These are phyloP conservation scores for Aquilaria yunnanensis DNA, from an alignment of 345 rosid species.

Conservation along the genomic window DNA sequence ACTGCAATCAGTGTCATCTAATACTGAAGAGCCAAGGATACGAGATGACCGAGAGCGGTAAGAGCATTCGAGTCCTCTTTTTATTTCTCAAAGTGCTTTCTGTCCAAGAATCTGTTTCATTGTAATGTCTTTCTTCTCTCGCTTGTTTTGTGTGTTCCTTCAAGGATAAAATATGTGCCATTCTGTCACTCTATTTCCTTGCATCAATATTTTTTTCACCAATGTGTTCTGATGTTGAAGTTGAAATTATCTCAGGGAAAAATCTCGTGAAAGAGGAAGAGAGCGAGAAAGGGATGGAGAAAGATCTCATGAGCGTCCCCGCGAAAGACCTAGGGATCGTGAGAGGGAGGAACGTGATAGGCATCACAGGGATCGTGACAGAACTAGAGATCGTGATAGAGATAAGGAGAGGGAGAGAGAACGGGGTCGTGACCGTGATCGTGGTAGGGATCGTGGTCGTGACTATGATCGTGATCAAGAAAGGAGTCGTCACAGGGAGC, in stretches of 20 bases:
- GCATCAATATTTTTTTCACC: background rate
- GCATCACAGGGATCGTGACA: slow-evolving; percentile 74
- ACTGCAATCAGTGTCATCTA: slow-evolving; percentile 46
- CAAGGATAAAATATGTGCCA: background rate
- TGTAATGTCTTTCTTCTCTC: too few species aligned
- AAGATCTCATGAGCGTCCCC: slow-evolving; percentile 70
- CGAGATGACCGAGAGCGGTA: slow-evolving; percentile 85
- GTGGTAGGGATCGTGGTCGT: slow-evolving; percentile 35
- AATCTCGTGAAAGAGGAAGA: slow-evolving; percentile 78
- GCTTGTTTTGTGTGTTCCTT: too few species aligned
- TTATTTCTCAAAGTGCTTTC: background rate
- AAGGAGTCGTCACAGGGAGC: slow-evolving; percentile 49
- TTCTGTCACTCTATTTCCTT: background rate
- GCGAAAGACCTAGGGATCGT: slow-evolving; percentile 77
- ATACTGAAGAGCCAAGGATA: slow-evolving; percentile 78
- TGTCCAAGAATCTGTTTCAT: background rate
- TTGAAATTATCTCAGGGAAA: slow-evolving; percentile 24
- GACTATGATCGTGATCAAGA: slow-evolving; percentile 46
- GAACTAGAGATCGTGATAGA: slow-evolving; percentile 51
- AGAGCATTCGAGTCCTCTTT: slow-evolving; percentile 6
- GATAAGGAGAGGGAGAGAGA: slow-evolving; percentile 54
- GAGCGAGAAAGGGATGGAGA: slow-evolving; percentile 71
- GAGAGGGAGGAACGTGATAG: slow-evolving; percentile 61
- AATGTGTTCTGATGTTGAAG: slow-evolving; percentile 10
- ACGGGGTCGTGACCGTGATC: slow-evolving; percentile 29